Conservation (phyloP, 805 yeast genomes). For the Wickerhamiella cacticola region DNA sequence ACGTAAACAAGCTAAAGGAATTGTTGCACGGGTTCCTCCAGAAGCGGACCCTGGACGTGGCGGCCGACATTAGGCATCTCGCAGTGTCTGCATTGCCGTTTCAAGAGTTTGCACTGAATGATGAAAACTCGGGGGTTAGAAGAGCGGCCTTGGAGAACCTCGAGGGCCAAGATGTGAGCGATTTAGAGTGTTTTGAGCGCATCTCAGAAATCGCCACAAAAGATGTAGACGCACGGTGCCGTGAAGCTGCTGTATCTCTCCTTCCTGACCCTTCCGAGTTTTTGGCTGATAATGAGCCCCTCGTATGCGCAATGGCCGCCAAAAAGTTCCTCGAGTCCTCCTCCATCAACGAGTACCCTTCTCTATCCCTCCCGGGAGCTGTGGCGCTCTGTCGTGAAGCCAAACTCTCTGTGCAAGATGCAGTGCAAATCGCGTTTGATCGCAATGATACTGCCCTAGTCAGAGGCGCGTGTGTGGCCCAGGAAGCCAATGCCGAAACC, state of each 20-base stretch:
- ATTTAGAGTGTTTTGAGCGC: too few species aligned
- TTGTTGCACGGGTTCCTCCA: not conserved
- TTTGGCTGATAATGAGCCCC: not conserved
- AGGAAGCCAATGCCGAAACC: not conserved
- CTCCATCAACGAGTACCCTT: not conserved
- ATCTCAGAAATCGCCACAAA: slow-evolving; percentile 5
- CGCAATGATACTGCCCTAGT: not conserved
- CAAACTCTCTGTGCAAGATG: not conserved
- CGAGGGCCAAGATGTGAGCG: not conserved
- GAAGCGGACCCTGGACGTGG: slow-evolving; percentile 1
- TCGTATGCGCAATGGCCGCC: slow-evolving; percentile 5
- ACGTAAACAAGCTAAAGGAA: not conserved
- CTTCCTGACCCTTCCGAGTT: not conserved
- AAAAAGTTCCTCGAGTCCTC: not conserved
- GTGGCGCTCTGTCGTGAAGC: not conserved
- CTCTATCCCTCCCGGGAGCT: not conserved
- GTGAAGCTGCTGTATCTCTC: not conserved
- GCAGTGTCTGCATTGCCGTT: slow-evolving; percentile 1
- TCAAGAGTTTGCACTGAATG: not conserved
- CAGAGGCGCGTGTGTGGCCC: slow-evolving; percentile 2
- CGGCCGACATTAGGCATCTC: not conserved
- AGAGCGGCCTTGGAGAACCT: not conserved
- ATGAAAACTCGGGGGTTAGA: slow-evolving; percentile 1
- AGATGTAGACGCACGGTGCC: slow-evolving; percentile 7
- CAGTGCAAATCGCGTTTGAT: not conserved